Base-by-base conservation (phyloP, 495 filamentous ascomycete genomes). In the Aspergillus incahuasiensis region DNA sequence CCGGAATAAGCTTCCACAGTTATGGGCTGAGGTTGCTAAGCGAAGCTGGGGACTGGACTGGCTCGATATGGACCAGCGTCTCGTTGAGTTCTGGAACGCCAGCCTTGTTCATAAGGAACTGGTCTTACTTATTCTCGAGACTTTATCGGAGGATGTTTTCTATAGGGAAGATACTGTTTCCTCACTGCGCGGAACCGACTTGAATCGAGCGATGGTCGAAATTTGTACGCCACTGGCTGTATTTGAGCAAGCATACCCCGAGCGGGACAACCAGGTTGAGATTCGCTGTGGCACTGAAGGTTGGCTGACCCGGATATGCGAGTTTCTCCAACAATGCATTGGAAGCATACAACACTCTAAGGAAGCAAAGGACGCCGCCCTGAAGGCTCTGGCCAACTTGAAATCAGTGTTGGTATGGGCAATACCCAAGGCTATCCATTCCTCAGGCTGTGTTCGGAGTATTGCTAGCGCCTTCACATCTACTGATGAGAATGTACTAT, bases 21-120 rank as follows among this genome's bases (percentile, higher is more conserved):
- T 97, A 55, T 97, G 94, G 95, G 88, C 90, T 6, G 94, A 97
- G 67, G 73, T 96, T 48, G 91, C 91, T 22, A 97, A 99, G 74
- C 81, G 92, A 63, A 88, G 83, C 63, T 99, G 95, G 95, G 90
- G 78, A 9, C 75, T 81, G 28, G 89, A 92, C 44, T 99, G 94
- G 94, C 81, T 87, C 72, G 84, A 95, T 67, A 97, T 99, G 94
- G 94, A 99, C 65, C 77, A 82, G 41, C 73, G 86, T 59, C 79
- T 99, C 40, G 83, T 91, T 40, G 82, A 81, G 54, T 79, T 97
- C 21, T 98, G 95, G 95, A 73, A 78, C n/a, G 80, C 82, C 19
- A 81, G 82, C 46, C 70, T 85, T 19, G 81, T 85, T 15, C 87
- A 90, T 68, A 90, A 90, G 69, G 83, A 87, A 61, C 75, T 95